These are phyloP conservation scores for Yarrowia hollandica DNA, from an alignment of 805 yeast genomes.

Conservation along the genomic window DNA sequence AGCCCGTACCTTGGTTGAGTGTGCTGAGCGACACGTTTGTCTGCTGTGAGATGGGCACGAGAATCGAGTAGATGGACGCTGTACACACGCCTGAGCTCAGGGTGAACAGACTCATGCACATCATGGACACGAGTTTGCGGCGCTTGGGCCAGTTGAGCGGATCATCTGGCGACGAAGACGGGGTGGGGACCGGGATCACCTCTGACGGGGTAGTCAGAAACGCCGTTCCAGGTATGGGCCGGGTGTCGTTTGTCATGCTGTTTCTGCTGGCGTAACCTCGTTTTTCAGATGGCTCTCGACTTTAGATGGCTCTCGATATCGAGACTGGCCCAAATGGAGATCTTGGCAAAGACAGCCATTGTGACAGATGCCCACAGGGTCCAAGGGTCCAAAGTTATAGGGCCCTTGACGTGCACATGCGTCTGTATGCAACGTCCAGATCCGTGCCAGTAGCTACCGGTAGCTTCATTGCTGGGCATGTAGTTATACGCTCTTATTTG, in stretches of 20 bases:
- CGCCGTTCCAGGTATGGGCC: slow-evolving; percentile 38
- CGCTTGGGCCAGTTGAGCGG: slow-evolving; percentile 61
- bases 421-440: no score
- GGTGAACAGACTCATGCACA: slow-evolving; percentile 43
- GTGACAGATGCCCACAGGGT: no score
- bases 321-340: no score
- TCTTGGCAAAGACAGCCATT: no score
- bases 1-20: slow-evolving; percentile 52
- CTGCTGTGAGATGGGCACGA: slow-evolving; percentile 44
- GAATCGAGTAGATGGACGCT: slow-evolving; percentile 51
- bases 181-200: slow-evolving; percentile 63
- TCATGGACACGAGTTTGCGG: slow-evolving; percentile 51
- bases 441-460: no score
- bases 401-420: no score
- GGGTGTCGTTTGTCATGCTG: not conserved
- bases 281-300: no score
- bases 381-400: no score
- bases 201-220: slow-evolving; percentile 35
- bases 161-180: slow-evolving; percentile 67
- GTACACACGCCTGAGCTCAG: slow-evolving; percentile 50
- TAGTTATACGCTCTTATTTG: no score
- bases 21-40: slow-evolving; percentile 44
- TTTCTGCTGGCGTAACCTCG: no score
- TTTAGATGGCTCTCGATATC: no score
- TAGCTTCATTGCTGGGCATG: no score